These are phyloP conservation scores for Nemania abortiva DNA, from an alignment of 2,329 filamentous ascomycete genomes.

Conservation along the genomic window DNA sequence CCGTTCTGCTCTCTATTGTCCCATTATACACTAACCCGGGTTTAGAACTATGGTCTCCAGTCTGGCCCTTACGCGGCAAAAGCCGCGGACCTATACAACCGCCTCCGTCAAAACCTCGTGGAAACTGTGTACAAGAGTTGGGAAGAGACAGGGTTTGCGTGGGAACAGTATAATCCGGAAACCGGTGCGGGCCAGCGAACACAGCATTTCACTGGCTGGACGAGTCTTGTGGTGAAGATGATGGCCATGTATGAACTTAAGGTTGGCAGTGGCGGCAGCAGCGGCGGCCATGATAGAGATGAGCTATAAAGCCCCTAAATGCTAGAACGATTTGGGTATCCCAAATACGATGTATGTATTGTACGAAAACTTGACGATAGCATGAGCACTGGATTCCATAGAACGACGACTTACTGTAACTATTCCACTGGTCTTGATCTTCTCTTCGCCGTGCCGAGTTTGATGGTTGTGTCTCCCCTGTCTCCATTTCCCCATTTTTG, in stretches of 20 bases:
- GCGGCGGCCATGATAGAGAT: constrained; percentile 54
- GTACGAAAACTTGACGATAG: constrained; percentile 27
- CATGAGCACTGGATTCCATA: constrained; percentile 34
- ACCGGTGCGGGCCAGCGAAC: constrained; percentile 94
- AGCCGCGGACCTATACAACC: constrained; percentile 79
- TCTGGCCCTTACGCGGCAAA: constrained; percentile 75
- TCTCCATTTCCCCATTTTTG: too few relatives aligned
- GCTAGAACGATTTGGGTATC: constrained; percentile 16
- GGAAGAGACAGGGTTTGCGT: constrained; percentile 93
- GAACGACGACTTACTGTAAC: background rate
- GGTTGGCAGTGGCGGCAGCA: constrained; percentile 34
- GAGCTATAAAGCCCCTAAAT: constrained; percentile 57
- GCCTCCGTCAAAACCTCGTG: constrained; percentile 85
- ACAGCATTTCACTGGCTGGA: constrained; percentile 99
- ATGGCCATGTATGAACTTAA: constrained; percentile 88
- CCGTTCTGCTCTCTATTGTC: background rate
- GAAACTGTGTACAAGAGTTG: constrained; percentile 89
- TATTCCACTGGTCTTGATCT: background rate
- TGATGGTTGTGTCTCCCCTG: too few relatives aligned
- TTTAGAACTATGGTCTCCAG: constrained; percentile 72
- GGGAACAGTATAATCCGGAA: constrained; percentile 98
- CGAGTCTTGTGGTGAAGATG: constrained; percentile 96
- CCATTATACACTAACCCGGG: constrained; percentile 28
- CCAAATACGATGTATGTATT: constrained; percentile 31
- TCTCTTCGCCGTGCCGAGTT: background rate